A percentile compares a stretch with the other conserved stretches of the same genome.
These are phyloP conservation scores for Protomyces inouyei DNA, from an alignment of 1,139 yeast genomes.

Conservation along the genomic window DNA sequence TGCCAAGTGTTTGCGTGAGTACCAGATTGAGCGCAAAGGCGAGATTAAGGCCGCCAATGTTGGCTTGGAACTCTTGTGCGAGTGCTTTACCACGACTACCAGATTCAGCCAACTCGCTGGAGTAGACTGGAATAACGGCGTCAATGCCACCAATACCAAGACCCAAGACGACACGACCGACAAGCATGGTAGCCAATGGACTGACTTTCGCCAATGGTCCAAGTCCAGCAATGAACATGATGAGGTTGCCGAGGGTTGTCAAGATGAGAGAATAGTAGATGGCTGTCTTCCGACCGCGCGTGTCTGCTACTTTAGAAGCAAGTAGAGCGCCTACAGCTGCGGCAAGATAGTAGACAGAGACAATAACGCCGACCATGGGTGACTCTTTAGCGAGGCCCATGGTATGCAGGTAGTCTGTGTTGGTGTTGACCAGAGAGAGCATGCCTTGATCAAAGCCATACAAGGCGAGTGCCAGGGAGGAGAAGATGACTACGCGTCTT, in stretches of 20 bases:
- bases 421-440: conserved; percentile 24
- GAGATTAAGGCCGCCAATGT: conserved; percentile 15
- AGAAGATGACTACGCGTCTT: not conserved
- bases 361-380: conserved; percentile 19
- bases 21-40: conserved; percentile 18
- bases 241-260: conserved; percentile 14
- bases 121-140: conserved; percentile 21
- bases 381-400: conserved; percentile 16
- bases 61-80: conserved; percentile 24
- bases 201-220: conserved; percentile 2
- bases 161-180: conserved; percentile 14
- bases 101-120: conserved; percentile 11
- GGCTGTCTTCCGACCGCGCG: conserved; percentile 15
- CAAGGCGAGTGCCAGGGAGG: conserved; percentile 13
- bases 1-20: conserved; percentile 10
- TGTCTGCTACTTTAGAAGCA: conserved; percentile 16
- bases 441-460: conserved; percentile 26
- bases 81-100: conserved; percentile 21
- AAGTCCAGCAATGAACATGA: conserved; percentile 15
- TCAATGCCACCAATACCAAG: conserved; percentile 23
- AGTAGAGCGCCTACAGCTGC: conserved; percentile 20
- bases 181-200: conserved; percentile 22
- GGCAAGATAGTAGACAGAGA: conserved; percentile 21
- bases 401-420: conserved; percentile 10
- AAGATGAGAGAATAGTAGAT: conserved; percentile 9